These are phyloP conservation scores for Microdochium trichocladiopsis DNA, from an alignment of 2,329 filamentous ascomycete species.

Conservation along the genomic window DNA sequence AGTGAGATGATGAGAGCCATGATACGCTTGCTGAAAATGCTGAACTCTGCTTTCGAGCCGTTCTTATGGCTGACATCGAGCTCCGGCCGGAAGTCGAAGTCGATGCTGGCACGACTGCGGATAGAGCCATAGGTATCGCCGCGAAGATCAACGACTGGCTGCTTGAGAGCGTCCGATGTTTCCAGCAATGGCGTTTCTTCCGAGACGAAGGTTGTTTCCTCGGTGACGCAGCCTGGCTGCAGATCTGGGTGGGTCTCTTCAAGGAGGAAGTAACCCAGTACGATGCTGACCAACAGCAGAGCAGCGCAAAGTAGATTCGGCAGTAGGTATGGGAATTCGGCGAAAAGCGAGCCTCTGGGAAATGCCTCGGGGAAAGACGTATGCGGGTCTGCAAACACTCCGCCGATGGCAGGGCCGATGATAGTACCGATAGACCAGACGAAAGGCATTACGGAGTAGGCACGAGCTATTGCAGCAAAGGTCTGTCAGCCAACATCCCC, in stretches of 20 bases:
- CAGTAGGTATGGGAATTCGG: constrained; percentile 75
- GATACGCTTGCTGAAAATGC: constrained; percentile 53
- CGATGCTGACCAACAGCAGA: constrained; percentile 70
- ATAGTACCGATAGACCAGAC: constrained; percentile 91
- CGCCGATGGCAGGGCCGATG: constrained; percentile 80
- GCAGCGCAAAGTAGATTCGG: constrained; percentile 80
- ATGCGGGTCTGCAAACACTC: constrained; percentile 74
- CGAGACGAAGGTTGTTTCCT: constrained; percentile 42
- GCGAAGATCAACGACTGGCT: constrained; percentile 65
- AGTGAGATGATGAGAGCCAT: constrained; percentile 73
- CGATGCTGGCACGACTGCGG: constrained; percentile 31
- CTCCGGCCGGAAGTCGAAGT: constrained; percentile 28
- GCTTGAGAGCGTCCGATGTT: constrained; percentile 66
- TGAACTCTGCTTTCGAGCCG: constrained; percentile 16
- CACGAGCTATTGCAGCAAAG: constrained; percentile 51
- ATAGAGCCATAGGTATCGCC: constrained; percentile 78
- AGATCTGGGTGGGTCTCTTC: constrained; percentile 87
- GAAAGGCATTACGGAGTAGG: constrained; percentile 90
- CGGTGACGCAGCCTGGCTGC: constrained; percentile 45
- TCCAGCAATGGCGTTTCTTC: constrained; percentile 70
- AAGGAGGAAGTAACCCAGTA: constrained; percentile 73
- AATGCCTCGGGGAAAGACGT: constrained; percentile 67
- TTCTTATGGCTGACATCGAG: constrained; percentile 21
- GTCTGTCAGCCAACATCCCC: neutral
- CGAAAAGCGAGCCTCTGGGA: constrained; percentile 62